Evolutionary conservation across 768 basidiomycete genomes (phyloP), one percentile per base, ranked within the genome.

Genomic region (Suillus weaverae): DNA sequence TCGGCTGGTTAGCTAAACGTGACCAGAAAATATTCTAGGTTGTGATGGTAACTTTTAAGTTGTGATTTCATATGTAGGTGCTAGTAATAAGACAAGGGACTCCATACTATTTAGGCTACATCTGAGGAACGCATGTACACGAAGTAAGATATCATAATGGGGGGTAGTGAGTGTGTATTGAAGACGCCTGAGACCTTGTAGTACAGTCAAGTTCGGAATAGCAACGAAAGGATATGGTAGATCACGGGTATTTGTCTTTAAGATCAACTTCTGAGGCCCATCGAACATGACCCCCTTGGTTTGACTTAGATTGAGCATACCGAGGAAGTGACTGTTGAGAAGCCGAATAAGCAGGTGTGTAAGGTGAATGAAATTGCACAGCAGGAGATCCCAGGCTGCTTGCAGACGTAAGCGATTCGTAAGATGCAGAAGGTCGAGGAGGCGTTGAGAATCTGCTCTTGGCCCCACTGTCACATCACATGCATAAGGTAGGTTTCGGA

Each of bases 221-320:
- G 38, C 10, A 41, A 30, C 9, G 6, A 38, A 26, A 26, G 3
- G 9, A 38, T 26, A 26, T 18, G 26, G 18, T 18, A 41, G 11
- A 41, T 59, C 57, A 59, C 20, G 57, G 57, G 11, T 59, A 59
- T 30, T 7, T 59, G 30, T 59, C 30, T 41, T 11, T 30, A 20
- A 41, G 20, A 13, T 41, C 54, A 22, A 62, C 62, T 54, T 74
- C 72, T 20, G 74, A 70, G 3, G 72, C 70, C 72, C 73, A 77
- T 67, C 75, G 62, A 22, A 55, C 33, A 36, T 39, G 64, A 13
- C 66, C 64, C n/a, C 48, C 64, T 16, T 41, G 18, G 35, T 46
- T 61, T 48, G 62, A 14, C 16, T 22, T 63, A 10, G 64, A 39
- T 30, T 67, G 44, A 8, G 60, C 38, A 26, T n/a, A 8, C 30